Evolutionary conservation across 78 protist genomes (phyloP).

Genomic region (Dictyostelium citrinum): DNA sequence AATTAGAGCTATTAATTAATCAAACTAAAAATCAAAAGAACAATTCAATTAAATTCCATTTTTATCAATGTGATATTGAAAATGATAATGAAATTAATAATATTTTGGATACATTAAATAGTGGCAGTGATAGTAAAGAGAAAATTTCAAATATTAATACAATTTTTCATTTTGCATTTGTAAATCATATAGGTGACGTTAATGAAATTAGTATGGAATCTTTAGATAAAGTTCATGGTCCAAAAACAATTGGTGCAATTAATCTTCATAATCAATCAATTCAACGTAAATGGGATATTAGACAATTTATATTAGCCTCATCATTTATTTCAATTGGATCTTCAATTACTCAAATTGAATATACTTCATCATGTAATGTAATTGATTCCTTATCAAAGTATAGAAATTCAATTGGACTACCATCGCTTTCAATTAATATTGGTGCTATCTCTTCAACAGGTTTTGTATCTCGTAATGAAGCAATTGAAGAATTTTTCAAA

Average conservation of each 20-base stretch:
- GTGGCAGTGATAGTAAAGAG: not conserved
- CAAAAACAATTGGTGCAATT: slow-evolving; percentile 80
- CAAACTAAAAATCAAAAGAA: not conserved
- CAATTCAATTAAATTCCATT: not conserved
- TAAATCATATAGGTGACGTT: not conserved
- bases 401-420: slow-evolving; percentile 40
- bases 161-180: slow-evolving; percentile 33
- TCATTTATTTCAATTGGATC: slow-evolving; percentile 32
- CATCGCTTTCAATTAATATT: slow-evolving; percentile 23
- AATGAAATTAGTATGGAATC: not conserved
- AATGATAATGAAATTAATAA: not conserved
- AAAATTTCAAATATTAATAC: not conserved
- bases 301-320: slow-evolving; percentile 50
- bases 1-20: not conserved
- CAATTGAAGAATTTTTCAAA: not conserved
- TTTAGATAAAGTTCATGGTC: not conserved
- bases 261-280: slow-evolving; percentile 49
- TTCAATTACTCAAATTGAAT: slow-evolving; percentile 49
- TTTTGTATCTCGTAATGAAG: not conserved
- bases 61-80: not conserved
- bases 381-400: slow-evolving; percentile 49
- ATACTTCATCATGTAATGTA: slow-evolving; percentile 78
- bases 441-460: slow-evolving; percentile 56
- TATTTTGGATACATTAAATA: not conserved
- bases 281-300: not conserved